Percentiles rank a stretch among this genome's conserved stretches.
These are phyloP conservation scores for Sporothrix euskadiensis DNA, from an alignment of 2,329 filamentous ascomycete species.

Conservation along the genomic window DNA sequence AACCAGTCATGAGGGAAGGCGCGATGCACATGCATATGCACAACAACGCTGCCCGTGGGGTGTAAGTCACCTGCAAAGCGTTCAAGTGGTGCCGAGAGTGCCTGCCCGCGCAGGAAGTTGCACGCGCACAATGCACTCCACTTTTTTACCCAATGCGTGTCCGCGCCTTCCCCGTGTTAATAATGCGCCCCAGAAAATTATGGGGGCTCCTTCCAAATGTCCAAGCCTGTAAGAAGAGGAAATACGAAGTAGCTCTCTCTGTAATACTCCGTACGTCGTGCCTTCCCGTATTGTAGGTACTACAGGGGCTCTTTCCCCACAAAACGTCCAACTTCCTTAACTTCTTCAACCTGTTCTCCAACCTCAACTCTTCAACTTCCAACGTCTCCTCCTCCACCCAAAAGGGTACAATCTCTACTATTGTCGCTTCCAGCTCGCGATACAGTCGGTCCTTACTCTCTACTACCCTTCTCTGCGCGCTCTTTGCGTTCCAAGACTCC, in stretches of 20 bases:
- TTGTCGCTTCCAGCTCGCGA: background rate
- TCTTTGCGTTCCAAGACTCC: background rate
- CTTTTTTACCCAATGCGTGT: slow-evolving; percentile 16
- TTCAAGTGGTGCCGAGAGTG: no score
- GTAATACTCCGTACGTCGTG: background rate
- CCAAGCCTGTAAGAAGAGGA: background rate
- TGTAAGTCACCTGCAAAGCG: background rate
- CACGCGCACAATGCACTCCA: background rate
- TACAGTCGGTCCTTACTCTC: background rate
- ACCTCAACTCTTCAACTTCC: slow-evolving; percentile 1
- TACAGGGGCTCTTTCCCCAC: background rate
- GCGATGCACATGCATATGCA: slow-evolving; percentile 13
- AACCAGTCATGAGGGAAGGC: background rate
- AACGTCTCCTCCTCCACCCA: background rate
- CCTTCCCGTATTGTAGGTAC: background rate
- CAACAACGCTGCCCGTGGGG: background rate
- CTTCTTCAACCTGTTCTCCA: slow-evolving; percentile 12
- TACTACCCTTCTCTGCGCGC: background rate
- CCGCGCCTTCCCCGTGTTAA: slow-evolving; percentile 20
- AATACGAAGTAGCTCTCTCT: no score
- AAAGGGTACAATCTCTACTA: background rate
- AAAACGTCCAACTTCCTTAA: slow-evolving; percentile 10
- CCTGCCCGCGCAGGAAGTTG: background rate
- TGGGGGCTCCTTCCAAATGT: background rate
- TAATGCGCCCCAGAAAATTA: background rate